Conservation (phyloP, 805 yeast genomes). For the Kodamaea nitidulidarum region DNA sequence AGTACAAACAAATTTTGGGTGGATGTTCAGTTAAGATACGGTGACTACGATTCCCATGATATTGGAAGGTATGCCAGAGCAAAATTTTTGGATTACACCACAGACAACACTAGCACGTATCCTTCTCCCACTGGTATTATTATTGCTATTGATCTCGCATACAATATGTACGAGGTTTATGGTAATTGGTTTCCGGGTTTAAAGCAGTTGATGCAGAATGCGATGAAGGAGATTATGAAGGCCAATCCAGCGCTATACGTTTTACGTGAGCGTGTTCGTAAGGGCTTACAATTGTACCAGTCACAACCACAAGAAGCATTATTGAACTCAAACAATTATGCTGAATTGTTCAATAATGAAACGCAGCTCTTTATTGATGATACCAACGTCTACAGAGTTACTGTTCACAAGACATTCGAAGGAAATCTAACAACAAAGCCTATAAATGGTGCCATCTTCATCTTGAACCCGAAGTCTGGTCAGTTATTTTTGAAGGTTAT, state of each 20-base stretch:
- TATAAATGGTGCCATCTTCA: slow-evolving; percentile 87
- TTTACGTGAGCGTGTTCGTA: slow-evolving; percentile 86
- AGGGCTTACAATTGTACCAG: slow-evolving; percentile 89
- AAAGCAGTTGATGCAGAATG: slow-evolving; percentile 83
- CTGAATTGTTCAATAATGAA: slow-evolving; percentile 82
- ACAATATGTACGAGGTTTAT: slow-evolving; percentile 92
- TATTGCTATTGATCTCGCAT: slow-evolving; percentile 89
- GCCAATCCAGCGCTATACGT: slow-evolving; percentile 92
- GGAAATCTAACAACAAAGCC: slow-evolving; percentile 92
- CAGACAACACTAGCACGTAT: slow-evolving; percentile 78
- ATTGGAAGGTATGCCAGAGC: slow-evolving; percentile 91
- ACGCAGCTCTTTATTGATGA: slow-evolving; percentile 88
- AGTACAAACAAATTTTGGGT: slow-evolving; percentile 80
- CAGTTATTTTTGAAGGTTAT: slow-evolving; percentile 84
- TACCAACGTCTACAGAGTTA: slow-evolving; percentile 88
- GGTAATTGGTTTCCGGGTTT: slow-evolving; percentile 98
- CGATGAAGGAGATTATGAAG: slow-evolving; percentile 91
- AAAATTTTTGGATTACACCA: slow-evolving; percentile 87
- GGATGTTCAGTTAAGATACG: slow-evolving; percentile 91
- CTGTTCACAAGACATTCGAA: slow-evolving; percentile 86
- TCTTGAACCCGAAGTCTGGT: slow-evolving; percentile 86
- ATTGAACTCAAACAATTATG: slow-evolving; percentile 83
- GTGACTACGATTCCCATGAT: slow-evolving; percentile 97
- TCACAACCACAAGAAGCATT: slow-evolving; percentile 91
- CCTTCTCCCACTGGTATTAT: slow-evolving; percentile 92